Base-by-base conservation (phyloP, 345 rosid genomes). In the Linum trigynum region DNA sequence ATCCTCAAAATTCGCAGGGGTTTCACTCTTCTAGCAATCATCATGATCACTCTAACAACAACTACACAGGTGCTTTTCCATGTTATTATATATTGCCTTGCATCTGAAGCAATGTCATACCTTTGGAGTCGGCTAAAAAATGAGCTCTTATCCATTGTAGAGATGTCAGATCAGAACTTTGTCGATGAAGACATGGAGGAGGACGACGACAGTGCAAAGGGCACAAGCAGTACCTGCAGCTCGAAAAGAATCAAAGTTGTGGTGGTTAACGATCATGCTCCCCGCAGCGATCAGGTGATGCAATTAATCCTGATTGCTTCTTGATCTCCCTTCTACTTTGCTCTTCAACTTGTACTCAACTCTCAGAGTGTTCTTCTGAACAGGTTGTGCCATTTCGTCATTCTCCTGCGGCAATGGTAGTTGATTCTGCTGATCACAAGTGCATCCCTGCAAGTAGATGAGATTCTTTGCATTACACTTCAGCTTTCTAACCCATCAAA, bases 141-240 rank as follows among this genome's bases (percentile, higher is more conserved):
- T 16, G 39, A 15, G 32, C 15, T 64, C 75, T 69, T 68, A 39
- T 69, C 62, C 32, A 23, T 72, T 79, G 76, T 75, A 87, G 98
- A 92, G 79, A 82, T 79, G 66, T 83, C 96, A 0, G 97, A 84
- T 74, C 98, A 92, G 81, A 92, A 92, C 79, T 92, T 92, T 69
- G 81, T 73, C 5, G 87, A 86, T 41, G 90, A 85, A 71, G 85
- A 74, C 57, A 61, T 68, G 10, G 64, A 23, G 32, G 32, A 23
- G 32, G 32, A 23, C 32, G 32, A 41, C 45, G 45, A 77, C 76
- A 74, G 61, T 11, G 79, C 68, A 72, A 76, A 72, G 43, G 40
- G 6, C 9, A 1, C 43, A 57, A 69, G 68, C 68, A 39, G 42
- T 10, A 41, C 6, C 1, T 58, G 83, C 72, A 61, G 74, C 69